Conservation (phyloP, 208 protist species). For the Acanthamoeba castellanii region DNA sequence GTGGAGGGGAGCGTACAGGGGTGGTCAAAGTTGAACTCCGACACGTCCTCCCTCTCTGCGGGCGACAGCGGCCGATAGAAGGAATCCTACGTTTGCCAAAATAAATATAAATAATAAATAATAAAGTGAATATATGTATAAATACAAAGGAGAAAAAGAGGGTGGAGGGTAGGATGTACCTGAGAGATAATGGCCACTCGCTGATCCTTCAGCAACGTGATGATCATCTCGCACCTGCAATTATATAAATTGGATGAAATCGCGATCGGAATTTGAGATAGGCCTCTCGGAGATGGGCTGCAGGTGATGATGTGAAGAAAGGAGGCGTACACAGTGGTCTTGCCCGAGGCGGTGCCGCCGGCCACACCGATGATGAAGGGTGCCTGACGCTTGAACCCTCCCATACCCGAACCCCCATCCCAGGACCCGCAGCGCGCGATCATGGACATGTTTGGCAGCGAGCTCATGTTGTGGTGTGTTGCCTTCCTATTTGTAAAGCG, state of each 20-base stretch:
- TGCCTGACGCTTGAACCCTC: constrained; percentile 59
- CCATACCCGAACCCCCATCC: background rate
- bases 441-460: constrained; percentile 31
- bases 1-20: constrained; percentile 69
- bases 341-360: constrained; percentile 93
- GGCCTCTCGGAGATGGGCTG: no score
- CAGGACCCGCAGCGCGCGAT: constrained; percentile 34
- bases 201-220: constrained; percentile 79
- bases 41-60: constrained; percentile 11
- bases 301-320: background rate
- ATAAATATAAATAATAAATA: background rate
- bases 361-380: constrained; percentile 92
- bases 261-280: no score
- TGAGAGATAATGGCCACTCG: constrained; percentile 91
- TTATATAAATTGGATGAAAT: background rate
- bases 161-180: constrained; percentile 85
- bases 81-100: constrained; percentile 81
- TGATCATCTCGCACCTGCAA: constrained; percentile 82
- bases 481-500: no score
- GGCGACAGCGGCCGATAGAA: constrained; percentile 88
- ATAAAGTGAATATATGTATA: background rate
- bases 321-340: constrained; percentile 88
- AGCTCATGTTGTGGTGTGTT: background rate
- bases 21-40: constrained; percentile 91
- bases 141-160: constrained; percentile 87